These are phyloP conservation scores for Spiraea crenata DNA, from an alignment of 331 rosid species.

Conservation along the genomic window DNA sequence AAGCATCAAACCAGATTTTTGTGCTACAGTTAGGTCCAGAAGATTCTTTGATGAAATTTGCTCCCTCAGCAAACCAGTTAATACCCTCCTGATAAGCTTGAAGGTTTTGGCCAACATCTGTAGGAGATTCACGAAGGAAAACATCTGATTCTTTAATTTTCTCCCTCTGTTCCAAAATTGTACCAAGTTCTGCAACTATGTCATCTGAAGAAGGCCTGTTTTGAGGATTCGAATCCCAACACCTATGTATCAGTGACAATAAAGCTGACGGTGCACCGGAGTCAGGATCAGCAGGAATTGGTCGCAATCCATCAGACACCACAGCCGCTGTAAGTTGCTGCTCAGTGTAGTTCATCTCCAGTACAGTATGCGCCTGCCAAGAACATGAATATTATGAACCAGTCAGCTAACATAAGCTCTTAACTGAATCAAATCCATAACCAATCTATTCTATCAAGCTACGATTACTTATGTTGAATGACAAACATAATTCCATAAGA, in stretches of 20 bases:
- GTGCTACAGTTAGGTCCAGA: slow-evolving; percentile 33
- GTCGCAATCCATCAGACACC: slow-evolving; percentile 76
- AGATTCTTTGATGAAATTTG: slow-evolving; percentile 40
- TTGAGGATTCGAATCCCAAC: slow-evolving; percentile 76
- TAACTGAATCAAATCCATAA: neutral
- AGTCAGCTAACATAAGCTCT: slow-evolving; percentile 13
- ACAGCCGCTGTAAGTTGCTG: slow-evolving; percentile 90
- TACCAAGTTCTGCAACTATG: slow-evolving; percentile 61
- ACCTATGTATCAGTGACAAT: slow-evolving; percentile 57
- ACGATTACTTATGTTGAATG: neutral
- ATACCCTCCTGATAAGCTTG: slow-evolving; percentile 53
- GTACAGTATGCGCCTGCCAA: slow-evolving; percentile 89
- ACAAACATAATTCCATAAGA: neutral
- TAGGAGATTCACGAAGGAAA: slow-evolving; percentile 14
- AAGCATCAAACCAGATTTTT: slow-evolving; percentile 40
- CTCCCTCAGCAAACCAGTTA: slow-evolving; percentile 77
- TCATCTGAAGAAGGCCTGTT: slow-evolving; percentile 68
- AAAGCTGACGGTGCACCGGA: slow-evolving; percentile 64
- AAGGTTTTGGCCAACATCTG: slow-evolving; percentile 28
- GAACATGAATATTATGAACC: slow-evolving; percentile 13
- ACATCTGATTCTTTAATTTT: slow-evolving; percentile 31
- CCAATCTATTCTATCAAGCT: neutral
- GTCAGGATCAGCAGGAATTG: slow-evolving; percentile 62
- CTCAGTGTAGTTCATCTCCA: slow-evolving; percentile 94
- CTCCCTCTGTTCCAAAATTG: slow-evolving; percentile 43